These are phyloP conservation scores for Penicillium turbatum DNA, from an alignment of 495 filamentous ascomycete genomes.

Conservation along the genomic window DNA sequence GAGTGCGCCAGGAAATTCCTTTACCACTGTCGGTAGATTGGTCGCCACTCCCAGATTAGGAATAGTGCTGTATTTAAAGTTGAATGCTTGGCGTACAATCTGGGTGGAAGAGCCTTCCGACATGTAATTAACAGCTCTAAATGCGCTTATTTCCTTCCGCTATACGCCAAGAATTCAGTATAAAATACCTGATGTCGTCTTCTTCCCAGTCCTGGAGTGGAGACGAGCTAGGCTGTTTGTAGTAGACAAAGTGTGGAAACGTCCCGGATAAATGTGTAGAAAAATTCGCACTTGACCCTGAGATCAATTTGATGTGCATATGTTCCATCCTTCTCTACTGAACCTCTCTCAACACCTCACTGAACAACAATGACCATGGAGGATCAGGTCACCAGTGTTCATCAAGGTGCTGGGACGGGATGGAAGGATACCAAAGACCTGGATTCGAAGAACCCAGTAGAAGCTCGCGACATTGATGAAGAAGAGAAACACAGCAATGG, in stretches of 20 bases:
- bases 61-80: not conserved
- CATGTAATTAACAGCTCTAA: not conserved
- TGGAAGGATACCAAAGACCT: not conserved
- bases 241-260: not conserved
- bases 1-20: not conserved
- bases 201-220: not conserved
- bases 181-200: not conserved
- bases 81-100: not conserved
- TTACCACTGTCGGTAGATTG: not conserved
- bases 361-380: not conserved
- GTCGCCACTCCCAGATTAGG: not conserved
- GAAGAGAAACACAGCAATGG: slow-evolving; percentile 10
- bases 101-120: not conserved
- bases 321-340: not conserved
- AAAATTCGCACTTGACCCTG: not conserved
- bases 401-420: not conserved
- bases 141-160: not conserved
- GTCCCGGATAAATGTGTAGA: not conserved
- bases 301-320: not conserved
- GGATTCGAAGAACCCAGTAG: not conserved
- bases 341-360: not conserved
- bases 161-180: not conserved
- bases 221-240: not conserved
- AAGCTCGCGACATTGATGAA: not conserved
- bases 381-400: not conserved